Evolutionary conservation across 768 basidiomycete species (phyloP), one percentile per base, ranked within the genome.

Genomic region (Suillus subluteus): DNA sequence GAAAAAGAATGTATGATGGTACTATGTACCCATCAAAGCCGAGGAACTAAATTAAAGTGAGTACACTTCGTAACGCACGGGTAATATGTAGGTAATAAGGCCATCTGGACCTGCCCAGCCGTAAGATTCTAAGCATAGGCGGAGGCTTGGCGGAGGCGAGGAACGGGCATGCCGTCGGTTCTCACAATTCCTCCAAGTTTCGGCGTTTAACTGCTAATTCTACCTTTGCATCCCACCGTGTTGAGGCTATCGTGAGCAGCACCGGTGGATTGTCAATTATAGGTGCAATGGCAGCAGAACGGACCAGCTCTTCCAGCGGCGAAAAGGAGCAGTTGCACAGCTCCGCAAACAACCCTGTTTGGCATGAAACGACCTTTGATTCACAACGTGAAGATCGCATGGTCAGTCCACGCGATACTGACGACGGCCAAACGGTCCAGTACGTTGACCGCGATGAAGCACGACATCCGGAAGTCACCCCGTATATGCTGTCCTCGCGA

Each of bases 401-500:
- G 40, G 59, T 43, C 26, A 18, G 18, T 12, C 40, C 59, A 61
- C 40, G 18, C 41, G 59, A 21, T 5, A 7, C 26, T 12, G 18
- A 41, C 12, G 26, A 43, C 16, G 15, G 16, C 12, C 59, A 61
- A 30, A 18, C 26, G 21, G 18, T 30, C 26, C 59, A 21, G 5
- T 43, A 43, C 26, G 16, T 21, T 30, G 40, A 43, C 59, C 59
- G 59, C 11, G 40, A 61, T 61, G 40, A 41, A 61, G 26, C 59
- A 30, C 59, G 26, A 26, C 18, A 21, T 30, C 18, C 40, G 9
- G 40, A 41, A 21, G 26, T 41, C 26, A 26, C 40, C 23, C 62
- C 6, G 48, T 52, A 62, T 8, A 37, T 30, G 0, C 56, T 54
- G 21, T 58, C 74, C 16, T 48, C 74, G 4, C 66, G 63, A 40